Evolutionary conservation across 495 filamentous ascomycete species (phyloP).

Genomic region (Copromyces sp.): DNA sequence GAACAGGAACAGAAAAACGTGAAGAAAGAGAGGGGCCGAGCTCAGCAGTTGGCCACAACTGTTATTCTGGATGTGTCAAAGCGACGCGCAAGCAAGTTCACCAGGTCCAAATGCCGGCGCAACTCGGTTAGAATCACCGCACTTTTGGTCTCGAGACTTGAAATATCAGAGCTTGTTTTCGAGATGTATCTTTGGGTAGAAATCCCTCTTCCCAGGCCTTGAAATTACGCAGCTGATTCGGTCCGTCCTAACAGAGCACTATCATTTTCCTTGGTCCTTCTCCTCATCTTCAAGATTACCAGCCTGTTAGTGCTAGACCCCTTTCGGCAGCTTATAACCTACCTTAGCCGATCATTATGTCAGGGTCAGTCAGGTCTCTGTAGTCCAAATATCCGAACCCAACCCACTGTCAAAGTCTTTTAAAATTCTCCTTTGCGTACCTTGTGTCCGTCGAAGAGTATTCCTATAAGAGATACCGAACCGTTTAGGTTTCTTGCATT

Average conservation of each 20-base stretch:
- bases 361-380: neutral
- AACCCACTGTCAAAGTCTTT: neutral
- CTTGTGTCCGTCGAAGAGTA: neutral
- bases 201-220: neutral
- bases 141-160: neutral
- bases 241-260: neutral
- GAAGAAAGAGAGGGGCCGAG: neutral
- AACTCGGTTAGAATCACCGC: neutral
- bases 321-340: neutral
- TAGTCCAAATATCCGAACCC: neutral
- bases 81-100: neutral
- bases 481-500: neutral
- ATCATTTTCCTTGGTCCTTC: neutral
- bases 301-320: neutral
- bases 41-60: neutral
- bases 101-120: neutral
- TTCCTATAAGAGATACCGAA: neutral
- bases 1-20: neutral
- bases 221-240: neutral
- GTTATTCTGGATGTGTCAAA: neutral
- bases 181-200: neutral
- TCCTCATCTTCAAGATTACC: neutral
- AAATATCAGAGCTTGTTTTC: neutral
- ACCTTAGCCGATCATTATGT: neutral
- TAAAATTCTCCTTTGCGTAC: neutral